These are phyloP conservation scores for Cladosporium sp. DNA, from an alignment of 2,329 filamentous ascomycete species.

Conservation along the genomic window DNA sequence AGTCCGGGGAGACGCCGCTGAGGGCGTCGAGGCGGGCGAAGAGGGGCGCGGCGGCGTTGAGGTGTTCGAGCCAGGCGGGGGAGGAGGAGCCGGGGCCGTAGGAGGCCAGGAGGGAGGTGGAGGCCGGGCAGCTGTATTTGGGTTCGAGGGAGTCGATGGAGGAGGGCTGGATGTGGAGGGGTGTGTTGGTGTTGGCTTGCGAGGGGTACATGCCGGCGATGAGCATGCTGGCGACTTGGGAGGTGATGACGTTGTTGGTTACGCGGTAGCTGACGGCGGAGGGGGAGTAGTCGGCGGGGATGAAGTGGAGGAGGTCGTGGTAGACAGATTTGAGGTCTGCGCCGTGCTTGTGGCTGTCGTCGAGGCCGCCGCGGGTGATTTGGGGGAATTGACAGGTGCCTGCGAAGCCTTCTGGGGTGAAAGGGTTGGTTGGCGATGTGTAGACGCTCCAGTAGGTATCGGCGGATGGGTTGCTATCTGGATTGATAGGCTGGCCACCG, in stretches of 20 bases:
- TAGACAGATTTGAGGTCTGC: constrained; percentile 73
- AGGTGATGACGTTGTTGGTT: constrained; percentile 77
- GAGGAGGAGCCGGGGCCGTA: constrained; percentile 43
- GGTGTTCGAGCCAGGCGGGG: constrained; percentile 57
- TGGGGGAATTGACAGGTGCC: constrained; percentile 77
- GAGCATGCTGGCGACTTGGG: constrained; percentile 71
- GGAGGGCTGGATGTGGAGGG: constrained; percentile 44
- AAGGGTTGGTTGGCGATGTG: constrained; percentile 59
- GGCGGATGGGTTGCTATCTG: constrained; percentile 43
- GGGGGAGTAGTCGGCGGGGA: constrained; percentile 47
- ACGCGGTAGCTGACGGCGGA: constrained; percentile 59
- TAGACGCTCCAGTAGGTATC: constrained; percentile 61
- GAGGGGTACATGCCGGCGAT: constrained; percentile 61
- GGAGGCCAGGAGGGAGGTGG: constrained; percentile 38
- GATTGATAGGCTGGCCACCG: constrained; percentile 54
- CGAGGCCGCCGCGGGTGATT: constrained; percentile 64
- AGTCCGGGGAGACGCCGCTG: constrained; percentile 54
- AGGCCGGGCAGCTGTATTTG: constrained; percentile 58
- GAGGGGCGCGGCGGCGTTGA: constrained; percentile 50
- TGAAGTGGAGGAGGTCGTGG: constrained; percentile 59
- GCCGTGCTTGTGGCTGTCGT: constrained; percentile 71
- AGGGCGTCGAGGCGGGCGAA: constrained; percentile 59
- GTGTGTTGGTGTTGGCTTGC: constrained; percentile 22
- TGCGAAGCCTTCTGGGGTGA: constrained; percentile 59
- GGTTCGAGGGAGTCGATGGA: constrained; percentile 69